phyloP scores from a whole-genome alignment of 2,329 filamentous ascomycete species.

The Stemphylium beticola region DNA sequence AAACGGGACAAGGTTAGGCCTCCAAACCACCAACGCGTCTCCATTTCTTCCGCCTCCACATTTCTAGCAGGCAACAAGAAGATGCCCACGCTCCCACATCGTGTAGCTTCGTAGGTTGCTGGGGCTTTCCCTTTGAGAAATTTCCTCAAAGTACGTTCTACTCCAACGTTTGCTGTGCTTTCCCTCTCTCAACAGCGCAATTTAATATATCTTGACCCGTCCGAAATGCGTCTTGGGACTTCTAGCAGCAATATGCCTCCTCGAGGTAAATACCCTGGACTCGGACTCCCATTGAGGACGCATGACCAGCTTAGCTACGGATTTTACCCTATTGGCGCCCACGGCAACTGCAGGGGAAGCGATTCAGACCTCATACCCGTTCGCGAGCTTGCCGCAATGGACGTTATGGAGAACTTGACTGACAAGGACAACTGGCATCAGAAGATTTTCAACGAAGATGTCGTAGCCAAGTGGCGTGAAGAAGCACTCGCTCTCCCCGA shows the following conservation, averaged over 20 bases:
- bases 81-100: neutral
- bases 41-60: too few relatives aligned
- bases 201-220: neutral
- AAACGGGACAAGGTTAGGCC: neutral
- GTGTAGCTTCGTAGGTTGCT: neutral
- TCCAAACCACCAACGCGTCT: neutral
- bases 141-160: neutral
- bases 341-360: constrained; percentile 7
- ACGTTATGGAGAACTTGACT: constrained; percentile 50
- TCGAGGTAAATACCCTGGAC: constrained; percentile 20
- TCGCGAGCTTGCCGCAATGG: constrained; percentile 50
- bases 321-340: constrained; percentile 25
- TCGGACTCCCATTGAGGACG: constrained; percentile 24
- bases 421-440: constrained; percentile 51
- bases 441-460: constrained; percentile 47
- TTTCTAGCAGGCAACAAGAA: neutral
- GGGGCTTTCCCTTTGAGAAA: too few relatives aligned
- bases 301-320: neutral
- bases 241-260: neutral
- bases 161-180: neutral
- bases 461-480: constrained; percentile 33
- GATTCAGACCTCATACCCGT: constrained; percentile 31
- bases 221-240: neutral
- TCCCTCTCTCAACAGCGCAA: neutral
- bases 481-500: constrained; percentile 30